Evolutionary conservation across 176 grass and related monocot species (phyloP).

Genomic region (Raddia guianensis): DNA sequence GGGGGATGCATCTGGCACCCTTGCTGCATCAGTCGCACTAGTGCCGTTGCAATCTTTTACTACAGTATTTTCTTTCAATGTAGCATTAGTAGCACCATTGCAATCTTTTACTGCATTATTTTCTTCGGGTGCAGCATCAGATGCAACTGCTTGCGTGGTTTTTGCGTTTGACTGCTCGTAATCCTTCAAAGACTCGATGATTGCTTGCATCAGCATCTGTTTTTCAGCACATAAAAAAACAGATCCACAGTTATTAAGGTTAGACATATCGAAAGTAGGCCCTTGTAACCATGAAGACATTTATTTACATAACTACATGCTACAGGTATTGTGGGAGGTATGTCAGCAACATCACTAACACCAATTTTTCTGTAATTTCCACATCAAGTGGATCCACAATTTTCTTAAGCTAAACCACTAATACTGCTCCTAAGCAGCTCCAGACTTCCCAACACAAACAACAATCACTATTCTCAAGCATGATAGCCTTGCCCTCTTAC

Average conservation of each 20-base stretch:
- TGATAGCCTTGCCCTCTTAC: constrained; percentile 1
- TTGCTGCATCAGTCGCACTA: constrained; percentile 18
- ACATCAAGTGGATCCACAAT: background rate
- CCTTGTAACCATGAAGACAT: background rate
- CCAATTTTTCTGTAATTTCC: background rate
- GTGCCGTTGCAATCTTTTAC: constrained; percentile 18
- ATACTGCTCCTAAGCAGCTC: background rate
- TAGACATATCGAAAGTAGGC: background rate
- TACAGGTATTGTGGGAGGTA: background rate
- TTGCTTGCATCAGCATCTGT: constrained; percentile 97
- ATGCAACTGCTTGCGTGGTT: constrained; percentile 40
- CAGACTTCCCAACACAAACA: constrained; percentile 8
- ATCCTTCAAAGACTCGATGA: constrained; percentile 90
- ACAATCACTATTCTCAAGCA: background rate
- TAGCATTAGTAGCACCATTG: constrained; percentile 25
- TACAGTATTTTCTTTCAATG: constrained; percentile 39
- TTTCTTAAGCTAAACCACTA: background rate
- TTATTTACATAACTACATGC: constrained; percentile 16
- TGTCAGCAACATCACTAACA: background rate
- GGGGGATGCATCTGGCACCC: constrained; percentile 38
- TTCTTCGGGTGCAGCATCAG: constrained; percentile 45
- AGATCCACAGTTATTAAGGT: background rate
- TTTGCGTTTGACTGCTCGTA: constrained; percentile 58
- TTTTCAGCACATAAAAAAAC: constrained; percentile 9
- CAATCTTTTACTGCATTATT: constrained; percentile 23